Percentiles rank a stretch among this genome's conserved stretches.
Evolutionary conservation across 345 rosid species (phyloP).

Genomic region (Trapa incisa): DNA sequence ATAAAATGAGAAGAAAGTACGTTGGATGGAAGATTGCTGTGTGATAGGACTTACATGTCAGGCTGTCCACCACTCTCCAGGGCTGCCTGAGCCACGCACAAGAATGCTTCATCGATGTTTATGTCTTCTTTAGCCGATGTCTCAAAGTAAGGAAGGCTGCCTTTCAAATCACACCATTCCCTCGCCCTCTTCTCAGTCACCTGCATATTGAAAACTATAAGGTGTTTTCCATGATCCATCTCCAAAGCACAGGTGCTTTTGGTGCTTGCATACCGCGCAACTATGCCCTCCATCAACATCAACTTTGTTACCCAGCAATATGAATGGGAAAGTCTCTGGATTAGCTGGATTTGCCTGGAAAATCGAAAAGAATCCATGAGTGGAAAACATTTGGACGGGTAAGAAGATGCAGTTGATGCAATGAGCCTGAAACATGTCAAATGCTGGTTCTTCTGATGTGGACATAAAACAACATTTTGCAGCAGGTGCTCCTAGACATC

Average conservation of each 20-base stretch:
- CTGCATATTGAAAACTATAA: conserved; percentile 19
- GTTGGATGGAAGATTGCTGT: no score
- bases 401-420: neutral
- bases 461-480: no score
- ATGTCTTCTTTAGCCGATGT: conserved; percentile 73
- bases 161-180: conserved; percentile 65
- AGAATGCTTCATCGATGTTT: conserved; percentile 68
- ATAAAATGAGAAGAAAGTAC: no score
- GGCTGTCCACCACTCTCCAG: conserved; percentile 38
- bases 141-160: conserved; percentile 61
- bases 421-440: neutral
- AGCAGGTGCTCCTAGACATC: no score
- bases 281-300: conserved; percentile 68
- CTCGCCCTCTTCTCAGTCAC: conserved; percentile 54
- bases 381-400: neutral
- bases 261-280: conserved; percentile 31
- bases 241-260: neutral
- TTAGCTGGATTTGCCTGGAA: conserved; percentile 57
- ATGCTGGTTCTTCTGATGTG: no score
- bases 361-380: neutral
- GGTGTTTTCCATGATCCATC: neutral
- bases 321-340: conserved; percentile 49
- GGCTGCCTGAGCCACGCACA: conserved; percentile 46
- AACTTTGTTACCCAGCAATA: conserved; percentile 66
- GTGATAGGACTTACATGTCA: conserved; percentile 26